A percentile compares a stretch with the other conserved stretches of the same genome.
Conservation (phyloP, 164 flowering plant species). For the Sedum album region DNA sequence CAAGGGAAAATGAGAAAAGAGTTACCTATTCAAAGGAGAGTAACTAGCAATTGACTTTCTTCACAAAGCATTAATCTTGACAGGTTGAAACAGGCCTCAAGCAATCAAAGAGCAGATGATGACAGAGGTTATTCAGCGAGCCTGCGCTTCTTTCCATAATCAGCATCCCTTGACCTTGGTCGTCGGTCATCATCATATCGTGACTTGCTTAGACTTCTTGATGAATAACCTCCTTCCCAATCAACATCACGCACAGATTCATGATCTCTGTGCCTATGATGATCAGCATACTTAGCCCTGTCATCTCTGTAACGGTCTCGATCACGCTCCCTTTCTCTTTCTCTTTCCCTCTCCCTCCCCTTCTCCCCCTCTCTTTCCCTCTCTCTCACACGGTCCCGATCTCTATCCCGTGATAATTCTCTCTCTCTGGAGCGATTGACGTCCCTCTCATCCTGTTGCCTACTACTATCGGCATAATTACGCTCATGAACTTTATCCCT, state of each 20-base stretch:
- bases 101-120: neutral
- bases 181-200: conserved; percentile 68
- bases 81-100: neutral
- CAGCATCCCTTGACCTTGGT: conserved; percentile 70
- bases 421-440: conserved; percentile 51
- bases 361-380: conserved; percentile 18
- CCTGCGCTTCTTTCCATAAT: conserved; percentile 68
- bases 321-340: conserved; percentile 37
- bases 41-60: neutral
- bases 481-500: conserved; percentile 25
- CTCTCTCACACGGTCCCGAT: conserved; percentile 59
- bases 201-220: conserved; percentile 59
- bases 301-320: conserved; percentile 67
- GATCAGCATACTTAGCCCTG: conserved; percentile 32
- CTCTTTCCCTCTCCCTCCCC: neutral
- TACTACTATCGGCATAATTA: conserved; percentile 52
- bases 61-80: neutral
- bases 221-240: conserved; percentile 64
- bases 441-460: conserved; percentile 60
- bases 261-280: neutral
- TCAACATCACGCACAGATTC: conserved; percentile 53
- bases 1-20: neutral
- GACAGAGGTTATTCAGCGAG: conserved; percentile 33
- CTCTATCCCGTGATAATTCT: conserved; percentile 30
- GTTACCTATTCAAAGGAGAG: neutral